A percentile compares a stretch with the other conserved stretches of the same genome.
These are phyloP conservation scores for Kwoniella dejecticola DNA, from an alignment of 768 basidiomycete genomes.

Conservation along the genomic window DNA sequence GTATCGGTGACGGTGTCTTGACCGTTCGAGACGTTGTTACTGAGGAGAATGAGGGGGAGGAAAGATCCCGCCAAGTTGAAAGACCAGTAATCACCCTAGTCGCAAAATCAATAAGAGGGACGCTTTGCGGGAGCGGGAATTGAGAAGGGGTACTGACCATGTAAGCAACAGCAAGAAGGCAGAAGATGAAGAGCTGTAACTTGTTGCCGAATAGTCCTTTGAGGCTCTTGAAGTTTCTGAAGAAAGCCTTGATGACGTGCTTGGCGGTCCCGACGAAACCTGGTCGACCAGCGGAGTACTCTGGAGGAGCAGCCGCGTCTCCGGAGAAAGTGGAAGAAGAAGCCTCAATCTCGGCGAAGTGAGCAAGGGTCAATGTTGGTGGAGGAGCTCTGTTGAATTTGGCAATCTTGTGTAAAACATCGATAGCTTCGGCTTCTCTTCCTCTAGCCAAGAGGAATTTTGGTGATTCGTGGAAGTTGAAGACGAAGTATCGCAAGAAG, in stretches of 20 bases:
- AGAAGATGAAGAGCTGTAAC: conserved; percentile 47
- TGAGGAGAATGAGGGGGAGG: conserved; percentile 55
- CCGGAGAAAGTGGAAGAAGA: conserved; percentile 16
- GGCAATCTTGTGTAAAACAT: conserved; percentile 57
- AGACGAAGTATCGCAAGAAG: conserved; percentile 63
- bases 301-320: conserved; percentile 1
- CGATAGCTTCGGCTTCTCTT: conserved; percentile 63
- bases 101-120: neutral
- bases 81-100: conserved; percentile 48
- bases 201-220: conserved; percentile 54
- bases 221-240: conserved; percentile 49
- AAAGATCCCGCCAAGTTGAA: conserved; percentile 55
- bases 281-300: no score
- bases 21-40: conserved; percentile 49
- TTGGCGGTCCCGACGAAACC: conserved; percentile 15
- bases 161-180: conserved; percentile 51
- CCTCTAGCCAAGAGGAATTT: conserved; percentile 66
- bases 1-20: conserved; percentile 50
- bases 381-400: conserved; percentile 54
- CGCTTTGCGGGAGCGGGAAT: no score
- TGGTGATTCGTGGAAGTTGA: conserved; percentile 66
- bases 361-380: conserved; percentile 52
- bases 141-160: no score
- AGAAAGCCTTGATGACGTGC: conserved; percentile 26
- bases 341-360: conserved; percentile 55